Evolutionary conservation across 192 early-diverging fungal species (phyloP), one percentile per base, ranked within the genome.

Genomic region (Backusella mclennaniae): DNA sequence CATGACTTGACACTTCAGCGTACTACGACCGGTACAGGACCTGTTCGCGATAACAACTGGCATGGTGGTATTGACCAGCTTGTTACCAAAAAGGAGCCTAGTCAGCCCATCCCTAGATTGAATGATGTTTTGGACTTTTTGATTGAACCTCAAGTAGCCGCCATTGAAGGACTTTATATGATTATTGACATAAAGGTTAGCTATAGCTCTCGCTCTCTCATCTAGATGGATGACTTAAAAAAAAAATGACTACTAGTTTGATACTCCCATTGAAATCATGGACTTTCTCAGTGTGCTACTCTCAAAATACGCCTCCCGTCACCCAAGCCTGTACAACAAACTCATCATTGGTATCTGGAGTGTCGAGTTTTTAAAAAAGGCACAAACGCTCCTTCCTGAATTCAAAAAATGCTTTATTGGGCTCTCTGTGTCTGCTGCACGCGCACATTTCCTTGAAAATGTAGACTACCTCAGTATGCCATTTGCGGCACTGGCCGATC

Each of bases 151-250:
- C 83, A 87, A 17, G 72, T 74, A 31, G 44, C 26, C 19, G 17
- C 53, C 17, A 70, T 84, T 29, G 76, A 85, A 36, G 76, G 86
- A 9, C 69, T 88, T 6, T 88, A 82, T 77, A 84, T 83, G 70
- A 84, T 88, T 53, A 79, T 90, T 71, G 89, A 90, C 69, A 86
- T 90, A 41, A 90, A 90, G 84, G 82, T 86, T 66, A 17, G 35
- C 6, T n/a, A 14, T 29, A 14, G 33, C 36, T 49, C 3, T 67
- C 39, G 21, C 12, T 14, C 19, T 49, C 15, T 44, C 14, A 12
- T 42, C 42, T 44, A 44, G 42, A 17, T 44, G 42, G 12, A 17
- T 44, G 12, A 44, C 11, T 11, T 39, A 14, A 44, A 44, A 44
- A 23, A 70, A 23, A 4, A 15, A 23, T 46, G 42, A n/a, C 38